phyloP scores from a whole-genome alignment of 116 monocot genomes.

The Iris pallida region DNA sequence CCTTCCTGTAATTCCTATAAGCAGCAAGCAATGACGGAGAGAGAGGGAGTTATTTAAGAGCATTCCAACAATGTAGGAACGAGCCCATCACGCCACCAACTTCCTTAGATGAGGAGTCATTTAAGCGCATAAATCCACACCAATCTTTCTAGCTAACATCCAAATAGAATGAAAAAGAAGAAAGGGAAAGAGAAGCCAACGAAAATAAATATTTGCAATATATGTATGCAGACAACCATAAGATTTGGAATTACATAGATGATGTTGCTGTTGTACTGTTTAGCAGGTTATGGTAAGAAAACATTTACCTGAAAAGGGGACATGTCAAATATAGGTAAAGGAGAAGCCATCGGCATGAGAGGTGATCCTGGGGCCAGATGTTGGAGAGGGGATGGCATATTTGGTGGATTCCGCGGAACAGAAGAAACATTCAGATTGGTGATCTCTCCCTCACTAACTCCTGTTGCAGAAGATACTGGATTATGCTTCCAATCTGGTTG shows the following conservation, averaged over 20 bases:
- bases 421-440: slow-evolving; percentile 35
- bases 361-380: slow-evolving; percentile 66
- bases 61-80: too few species aligned
- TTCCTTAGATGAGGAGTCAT: too few species aligned
- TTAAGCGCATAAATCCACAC: too few species aligned
- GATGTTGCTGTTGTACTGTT: too few species aligned
- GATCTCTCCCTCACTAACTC: slow-evolving; percentile 43
- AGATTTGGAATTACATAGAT: too few species aligned
- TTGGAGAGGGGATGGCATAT: slow-evolving; percentile 46
- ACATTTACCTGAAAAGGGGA: slow-evolving; percentile 73
- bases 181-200: too few species aligned
- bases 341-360: slow-evolving; percentile 69
- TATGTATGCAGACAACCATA: too few species aligned
- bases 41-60: too few species aligned
- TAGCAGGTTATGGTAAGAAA: not conserved
- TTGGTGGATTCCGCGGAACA: slow-evolving; percentile 31
- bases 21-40: too few species aligned
- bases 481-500: slow-evolving; percentile 93
- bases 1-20: too few species aligned
- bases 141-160: not conserved
- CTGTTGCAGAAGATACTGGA: slow-evolving; percentile 22
- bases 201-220: too few species aligned
- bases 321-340: slow-evolving; percentile 71
- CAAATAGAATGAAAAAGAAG: not conserved
- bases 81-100: too few species aligned